Evolutionary conservation across 2,329 filamentous ascomycete species (phyloP), one percentile per base, ranked within the genome.

Genomic region (Plenodomus tracheiphilus): DNA sequence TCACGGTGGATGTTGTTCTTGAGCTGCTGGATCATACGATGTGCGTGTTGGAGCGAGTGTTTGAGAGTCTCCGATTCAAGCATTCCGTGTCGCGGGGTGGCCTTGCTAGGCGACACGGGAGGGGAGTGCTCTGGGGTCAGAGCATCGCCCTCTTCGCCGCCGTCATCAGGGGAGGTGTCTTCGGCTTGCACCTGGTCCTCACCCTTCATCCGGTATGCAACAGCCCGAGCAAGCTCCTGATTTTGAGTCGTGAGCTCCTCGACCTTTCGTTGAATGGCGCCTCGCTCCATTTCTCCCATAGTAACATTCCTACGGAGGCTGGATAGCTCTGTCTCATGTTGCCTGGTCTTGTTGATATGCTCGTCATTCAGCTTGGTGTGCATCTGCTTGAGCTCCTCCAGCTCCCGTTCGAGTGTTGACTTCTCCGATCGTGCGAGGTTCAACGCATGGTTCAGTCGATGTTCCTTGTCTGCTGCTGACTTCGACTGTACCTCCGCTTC

Each of bases 51-150:
- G 21, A 97, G 81, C 20, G 93, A 97, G 45, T 92, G 95, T 76
- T 94, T 95, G 59, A 99, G 78, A 0, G 94, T 99, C 75, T 99
- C 94, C 0, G 91, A 88, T 73, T 99, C 94, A n/a, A 99, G 81
- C 74, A 91, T 86, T 32, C 89, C 86, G 72, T 97, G 93, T 19
- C 94, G 84, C 20, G 93, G 93, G 1, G 93, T 97, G 49, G 86
- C 87, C 76, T 97, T 99, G 68, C 90, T 83, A 0, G 94, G 94
- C 1, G 93, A 97, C 1, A 88, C 83, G 8, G 93, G 92, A 4
- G 93, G 94, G 0, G 93, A 96, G 65, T 93, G 87, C 54, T 97
- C 92, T 0, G 91, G 91, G 0, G 91, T 95, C 43, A 82, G 60
- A 17, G 71, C 71, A 32, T 75, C 79, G 53, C 87, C 82, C 59